A percentile compares a stretch with the other conserved stretches of the same genome.
These are phyloP conservation scores for Acmispon strigosus DNA, from an alignment of 306 rosid species.

Conservation along the genomic window DNA sequence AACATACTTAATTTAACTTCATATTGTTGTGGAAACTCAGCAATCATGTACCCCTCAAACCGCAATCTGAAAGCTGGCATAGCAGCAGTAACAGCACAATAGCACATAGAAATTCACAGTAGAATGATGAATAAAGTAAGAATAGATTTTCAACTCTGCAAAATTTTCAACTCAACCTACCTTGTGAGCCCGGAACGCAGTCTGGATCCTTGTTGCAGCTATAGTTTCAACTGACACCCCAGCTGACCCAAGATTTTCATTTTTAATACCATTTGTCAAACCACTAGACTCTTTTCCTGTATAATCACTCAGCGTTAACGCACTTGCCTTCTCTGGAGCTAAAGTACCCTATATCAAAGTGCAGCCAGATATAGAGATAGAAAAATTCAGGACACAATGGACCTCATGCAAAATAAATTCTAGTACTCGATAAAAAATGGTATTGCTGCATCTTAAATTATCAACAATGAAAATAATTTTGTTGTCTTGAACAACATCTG, in stretches of 20 bases:
- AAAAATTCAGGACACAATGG: constrained; percentile 16
- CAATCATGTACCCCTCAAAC: neutral
- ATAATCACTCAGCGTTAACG: constrained; percentile 34
- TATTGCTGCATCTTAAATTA: neutral
- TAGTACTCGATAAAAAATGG: constrained; percentile 11
- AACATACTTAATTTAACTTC: neutral
- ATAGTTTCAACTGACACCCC: constrained; percentile 62
- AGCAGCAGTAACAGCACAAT: neutral
- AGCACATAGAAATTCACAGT: neutral
- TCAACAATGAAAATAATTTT: neutral
- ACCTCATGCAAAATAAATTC: neutral
- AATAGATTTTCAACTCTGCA: neutral
- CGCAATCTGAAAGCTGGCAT: constrained; percentile 1
- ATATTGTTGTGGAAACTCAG: neutral
- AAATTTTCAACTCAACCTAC: constrained; percentile 32
- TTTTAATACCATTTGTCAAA: constrained; percentile 31
- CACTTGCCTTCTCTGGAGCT: constrained; percentile 33
- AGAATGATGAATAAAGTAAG: neutral
- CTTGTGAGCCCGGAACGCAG: constrained; percentile 77
- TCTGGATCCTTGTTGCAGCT: constrained; percentile 87
- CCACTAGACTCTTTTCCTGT: constrained; percentile 24
- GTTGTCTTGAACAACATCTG: neutral
- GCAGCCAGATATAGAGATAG: constrained; percentile 10
- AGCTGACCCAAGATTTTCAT: constrained; percentile 39
- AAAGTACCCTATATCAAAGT: constrained; percentile 41